Percentiles rank a stretch among this genome's conserved stretches.
phyloP scores from a whole-genome alignment of 2,329 filamentous ascomycete species.

The Albifimbria verrucaria region DNA sequence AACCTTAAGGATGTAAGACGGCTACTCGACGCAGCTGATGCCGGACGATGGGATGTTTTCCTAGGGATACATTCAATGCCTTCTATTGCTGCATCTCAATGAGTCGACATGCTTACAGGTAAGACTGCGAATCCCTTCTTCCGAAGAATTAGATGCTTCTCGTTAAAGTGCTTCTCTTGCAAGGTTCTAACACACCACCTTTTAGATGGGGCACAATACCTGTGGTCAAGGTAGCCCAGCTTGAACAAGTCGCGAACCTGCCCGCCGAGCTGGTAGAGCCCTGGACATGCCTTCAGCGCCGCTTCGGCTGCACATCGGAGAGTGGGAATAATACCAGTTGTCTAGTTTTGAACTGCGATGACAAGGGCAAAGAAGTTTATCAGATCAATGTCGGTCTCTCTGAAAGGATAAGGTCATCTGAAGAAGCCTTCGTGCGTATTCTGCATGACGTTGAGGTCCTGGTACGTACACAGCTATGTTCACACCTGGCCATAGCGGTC shows the following conservation, averaged over 20 bases:
- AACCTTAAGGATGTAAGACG: slow-evolving; percentile 16
- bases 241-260: slow-evolving; percentile 25
- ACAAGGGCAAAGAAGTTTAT: slow-evolving; percentile 19
- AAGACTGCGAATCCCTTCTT: neutral
- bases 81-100: slow-evolving; percentile 28
- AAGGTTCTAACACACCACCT: neutral
- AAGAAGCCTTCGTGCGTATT: slow-evolving; percentile 28
- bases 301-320: slow-evolving; percentile 25
- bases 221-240: slow-evolving; percentile 28
- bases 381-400: slow-evolving; percentile 28
- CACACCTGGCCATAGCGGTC: neutral
- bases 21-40: slow-evolving; percentile 17
- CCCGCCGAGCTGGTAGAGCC: slow-evolving; percentile 24
- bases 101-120: slow-evolving; percentile 26
- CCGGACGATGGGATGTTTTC: slow-evolving; percentile 21
- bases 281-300: slow-evolving; percentile 26
- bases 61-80: slow-evolving; percentile 27
- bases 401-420: slow-evolving; percentile 18
- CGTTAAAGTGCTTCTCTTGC: neutral
- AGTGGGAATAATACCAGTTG: slow-evolving; percentile 29
- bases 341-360: slow-evolving; percentile 27
- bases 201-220: slow-evolving; percentile 29
- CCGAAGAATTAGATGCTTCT: neutral
- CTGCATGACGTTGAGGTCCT: slow-evolving; percentile 25
- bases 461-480: neutral